Conservation (phyloP, 208 protist genomes). For the Crithidia fasciculata region DNA sequence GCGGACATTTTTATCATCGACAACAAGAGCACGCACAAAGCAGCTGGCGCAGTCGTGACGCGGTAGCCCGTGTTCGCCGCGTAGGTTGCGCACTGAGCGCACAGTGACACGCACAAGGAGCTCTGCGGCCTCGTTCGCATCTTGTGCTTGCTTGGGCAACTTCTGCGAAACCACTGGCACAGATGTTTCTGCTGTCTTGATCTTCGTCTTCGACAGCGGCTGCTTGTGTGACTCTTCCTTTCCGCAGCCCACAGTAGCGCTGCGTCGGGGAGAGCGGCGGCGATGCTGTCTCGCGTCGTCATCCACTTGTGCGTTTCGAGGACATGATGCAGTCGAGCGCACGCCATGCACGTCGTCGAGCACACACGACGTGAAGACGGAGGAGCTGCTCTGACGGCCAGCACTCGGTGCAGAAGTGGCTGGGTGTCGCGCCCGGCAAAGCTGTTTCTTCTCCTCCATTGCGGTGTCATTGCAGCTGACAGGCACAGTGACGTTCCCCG, state of each 20-base stretch:
- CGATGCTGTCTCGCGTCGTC: too few species aligned
- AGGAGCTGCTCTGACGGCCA: neutral
- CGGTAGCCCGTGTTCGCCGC: conserved; percentile 13
- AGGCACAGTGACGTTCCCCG: neutral
- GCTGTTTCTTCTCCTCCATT: neutral
- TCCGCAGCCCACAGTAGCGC: neutral
- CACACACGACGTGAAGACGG: conserved; percentile 1
- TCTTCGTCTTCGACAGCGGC: neutral
- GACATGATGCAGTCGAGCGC: neutral
- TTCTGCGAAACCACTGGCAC: too few species aligned
- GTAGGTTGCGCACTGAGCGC: neutral
- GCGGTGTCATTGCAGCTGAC: neutral
- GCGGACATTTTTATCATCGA: neutral
- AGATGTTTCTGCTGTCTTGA: too few species aligned
- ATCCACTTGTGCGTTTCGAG: too few species aligned
- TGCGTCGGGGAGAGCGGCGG: neutral
- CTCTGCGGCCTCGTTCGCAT: too few species aligned
- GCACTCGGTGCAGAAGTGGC: neutral
- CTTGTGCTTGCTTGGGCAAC: too few species aligned
- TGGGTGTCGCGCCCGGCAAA: neutral
- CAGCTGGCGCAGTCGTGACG: neutral
- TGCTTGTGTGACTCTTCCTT: neutral
- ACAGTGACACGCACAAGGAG: neutral
- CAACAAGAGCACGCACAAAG: neutral
- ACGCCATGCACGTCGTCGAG: neutral